phyloP scores from a whole-genome alignment of 164 flowering plant genomes.

The Stephania cephalantha region DNA sequence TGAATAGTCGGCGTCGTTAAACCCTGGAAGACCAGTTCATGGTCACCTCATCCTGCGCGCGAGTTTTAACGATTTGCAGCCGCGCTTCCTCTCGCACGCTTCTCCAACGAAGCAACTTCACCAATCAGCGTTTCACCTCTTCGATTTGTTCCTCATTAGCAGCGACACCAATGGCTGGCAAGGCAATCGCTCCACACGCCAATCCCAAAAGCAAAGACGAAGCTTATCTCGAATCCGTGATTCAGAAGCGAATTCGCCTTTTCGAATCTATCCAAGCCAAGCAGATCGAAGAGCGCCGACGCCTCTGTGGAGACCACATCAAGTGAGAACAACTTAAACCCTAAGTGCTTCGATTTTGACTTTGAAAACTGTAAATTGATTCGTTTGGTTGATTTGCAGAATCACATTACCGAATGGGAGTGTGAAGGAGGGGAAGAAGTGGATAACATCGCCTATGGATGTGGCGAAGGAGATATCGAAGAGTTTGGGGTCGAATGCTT shows the following conservation, averaged over 20 bases:
- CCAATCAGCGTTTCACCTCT: too few species aligned
- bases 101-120: too few species aligned
- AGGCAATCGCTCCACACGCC: too few species aligned
- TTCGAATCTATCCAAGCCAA: slow-evolving; percentile 52
- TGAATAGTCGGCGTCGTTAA: too few species aligned
- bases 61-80: too few species aligned
- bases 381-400: slow-evolving; percentile 26
- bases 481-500: slow-evolving; percentile 55
- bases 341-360: neutral
- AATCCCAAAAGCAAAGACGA: slow-evolving; percentile 33
- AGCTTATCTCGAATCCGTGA: slow-evolving; percentile 44
- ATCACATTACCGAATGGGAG: slow-evolving; percentile 72
- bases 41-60: too few species aligned
- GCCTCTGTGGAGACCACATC: slow-evolving; percentile 52
- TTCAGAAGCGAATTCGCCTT: slow-evolving; percentile 55
- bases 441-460: slow-evolving; percentile 65
- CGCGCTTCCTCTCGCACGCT: too few species aligned
- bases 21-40: too few species aligned
- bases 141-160: too few species aligned
- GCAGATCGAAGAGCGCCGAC: slow-evolving; percentile 34
- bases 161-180: too few species aligned
- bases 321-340: slow-evolving; percentile 31
- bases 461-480: slow-evolving; percentile 66
- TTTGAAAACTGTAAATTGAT: neutral
- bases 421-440: slow-evolving; percentile 84